Conservation (phyloP, 106 monocot genomes). For the Xerophyta viscosa region DNA sequence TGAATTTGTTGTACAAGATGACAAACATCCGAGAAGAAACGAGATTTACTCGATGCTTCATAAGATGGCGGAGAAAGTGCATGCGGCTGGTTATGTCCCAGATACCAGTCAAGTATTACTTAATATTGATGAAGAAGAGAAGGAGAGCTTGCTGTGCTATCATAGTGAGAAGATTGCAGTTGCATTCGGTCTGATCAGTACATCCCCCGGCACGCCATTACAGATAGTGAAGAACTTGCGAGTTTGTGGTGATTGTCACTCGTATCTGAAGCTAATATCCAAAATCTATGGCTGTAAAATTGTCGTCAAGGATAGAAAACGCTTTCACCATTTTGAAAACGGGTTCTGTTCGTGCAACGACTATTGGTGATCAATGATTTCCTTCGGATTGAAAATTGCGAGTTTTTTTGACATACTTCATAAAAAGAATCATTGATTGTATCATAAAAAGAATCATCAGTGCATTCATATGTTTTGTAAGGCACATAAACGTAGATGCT, state of each 20-base stretch:
- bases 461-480: too few relatives aligned
- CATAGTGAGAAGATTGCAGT: slow-evolving; percentile 4
- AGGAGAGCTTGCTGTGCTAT: background rate
- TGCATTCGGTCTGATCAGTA: slow-evolving; percentile 3
- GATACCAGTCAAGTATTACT: background rate
- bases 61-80: background rate
- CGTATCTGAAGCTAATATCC: background rate
- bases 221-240: background rate
- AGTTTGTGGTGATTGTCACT: slow-evolving; percentile 6
- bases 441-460: too few relatives aligned
- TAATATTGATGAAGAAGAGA: slow-evolving; percentile 5
- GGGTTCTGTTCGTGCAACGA: slow-evolving; percentile 6
- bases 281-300: background rate
- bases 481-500: too few relatives aligned
- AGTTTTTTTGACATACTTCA: too few relatives aligned
- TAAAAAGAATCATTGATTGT: too few relatives aligned
- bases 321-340: slow-evolving; percentile 6
- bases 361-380: slow-evolving; percentile 1
- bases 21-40: background rate
- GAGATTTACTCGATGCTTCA: background rate
- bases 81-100: background rate
- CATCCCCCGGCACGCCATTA: background rate
- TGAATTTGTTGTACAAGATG: slow-evolving; percentile 6
- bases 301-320: slow-evolving; percentile 4
- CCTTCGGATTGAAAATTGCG: too few relatives aligned